Base-by-base conservation (phyloP, 2,329 filamentous ascomycete genomes). In the Sclerotinia glacialis region DNA sequence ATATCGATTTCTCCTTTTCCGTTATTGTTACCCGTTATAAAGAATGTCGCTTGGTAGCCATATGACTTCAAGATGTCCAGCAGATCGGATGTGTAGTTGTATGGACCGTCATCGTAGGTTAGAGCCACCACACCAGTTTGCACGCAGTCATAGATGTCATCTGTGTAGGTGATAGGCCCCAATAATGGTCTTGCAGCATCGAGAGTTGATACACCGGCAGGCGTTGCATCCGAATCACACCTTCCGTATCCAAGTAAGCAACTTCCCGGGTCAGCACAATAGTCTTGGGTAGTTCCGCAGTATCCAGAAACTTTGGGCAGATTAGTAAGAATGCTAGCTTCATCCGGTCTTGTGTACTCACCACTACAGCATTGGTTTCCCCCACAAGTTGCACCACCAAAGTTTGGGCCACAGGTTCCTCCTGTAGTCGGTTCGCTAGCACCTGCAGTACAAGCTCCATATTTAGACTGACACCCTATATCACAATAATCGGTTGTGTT, bases 41-140 rank as follows among this genome's bases (percentile, higher is more conserved):
- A 90, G 75, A 90, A 90, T 1, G 88, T 90, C 0, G 86, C 87
- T 69, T 85, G 86, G n/a, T 84, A 86, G 14, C 82, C 78, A 73
- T 87, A 86, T 31, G 78, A 78, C 68, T 83, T 81, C 50, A 90
- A 79, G 49, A 86, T 77, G 72, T 89, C 83, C 26, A 90, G 62
- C 9, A 90, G 80, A 69, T 89, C 84, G n/a, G 89, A 80, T 1
- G 87, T 90, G 75, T 86, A 89, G 26, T 80, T 76, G 69, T 84
- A 84, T 28, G 87, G 88, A 1, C 88, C 88, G 74, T 90, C 88
- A 71, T 90, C 88, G 71, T 84, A 90, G 0, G 87, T 89, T 65
- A 90, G 75, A 23, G 87, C 87, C 69, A 90, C 81, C 4, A 84
- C 84, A 60, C 85, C 85, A 2, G 81, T 79, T 28, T 80, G 78